Base-by-base conservation (phyloP, 805 yeast species). In the Clavispora asparagi region DNA sequence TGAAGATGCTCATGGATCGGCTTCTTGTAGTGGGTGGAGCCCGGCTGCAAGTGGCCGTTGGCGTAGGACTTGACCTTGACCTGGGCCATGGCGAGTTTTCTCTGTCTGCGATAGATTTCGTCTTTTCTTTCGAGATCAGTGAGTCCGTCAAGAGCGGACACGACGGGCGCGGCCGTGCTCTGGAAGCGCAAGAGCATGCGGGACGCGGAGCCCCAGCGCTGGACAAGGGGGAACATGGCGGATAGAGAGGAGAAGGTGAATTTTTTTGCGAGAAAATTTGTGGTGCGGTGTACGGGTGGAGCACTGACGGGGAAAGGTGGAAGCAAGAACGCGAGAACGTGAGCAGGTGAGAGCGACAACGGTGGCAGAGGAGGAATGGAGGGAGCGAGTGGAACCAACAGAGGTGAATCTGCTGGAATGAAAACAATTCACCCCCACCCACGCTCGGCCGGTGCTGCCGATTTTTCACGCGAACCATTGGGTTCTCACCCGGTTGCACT, bases 1-100 rank as follows among this genome's bases (percentile, higher is more conserved):
- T 87, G 85, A 51, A 94, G 71, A 65, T 94, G 87, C 13, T 87
- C 85, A 65, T 91, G 91, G 14, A 90, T 75, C 39, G 98, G 97
- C 54, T 83, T 80, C 58, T 89, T 79, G 74, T 80, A 88, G 89
- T 96, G 89, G 59, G 95, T 79, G 51, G 88, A 67, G 61, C 95
- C 91, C 0, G 97, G 97, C 40, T 94, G 85, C 26, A 82, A 78
- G 47, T 67, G 73, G 17, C 74, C 75, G 41, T 94, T 92, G 56
- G 88, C 88, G 58, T 81, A 79, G 50, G 78, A 76, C 65, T 86
- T 88, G 74, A 90, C 74, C 56, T 77, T 77, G 28, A 86, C 88
- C 49, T 78, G 78, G 38, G 85, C 82, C 61, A 82, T 80, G 45
- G 87, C 78, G 52, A 87, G 74, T 62, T 82, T 83, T 40, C 87